Conservation (phyloP, 495 filamentous ascomycete species). For the Umbilicaria muhlenbergii region DNA sequence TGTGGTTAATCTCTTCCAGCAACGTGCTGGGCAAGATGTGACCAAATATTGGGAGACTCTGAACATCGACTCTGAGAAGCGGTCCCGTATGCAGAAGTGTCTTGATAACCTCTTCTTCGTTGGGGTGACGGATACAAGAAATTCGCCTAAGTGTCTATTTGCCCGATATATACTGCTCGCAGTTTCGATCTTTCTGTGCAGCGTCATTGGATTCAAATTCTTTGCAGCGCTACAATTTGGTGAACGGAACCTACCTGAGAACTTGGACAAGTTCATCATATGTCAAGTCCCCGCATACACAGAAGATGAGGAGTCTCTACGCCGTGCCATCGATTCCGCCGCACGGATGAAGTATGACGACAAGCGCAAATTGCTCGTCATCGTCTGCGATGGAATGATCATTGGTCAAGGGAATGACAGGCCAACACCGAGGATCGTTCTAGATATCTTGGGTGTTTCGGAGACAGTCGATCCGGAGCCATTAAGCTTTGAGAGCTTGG, state of each 20-base stretch:
- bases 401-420: slow-evolving; percentile 93
- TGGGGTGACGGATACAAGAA: slow-evolving; percentile 81
- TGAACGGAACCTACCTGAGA: slow-evolving; percentile 79
- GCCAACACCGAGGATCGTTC: slow-evolving; percentile 90
- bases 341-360: slow-evolving; percentile 94
- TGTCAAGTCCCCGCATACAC: slow-evolving; percentile 97
- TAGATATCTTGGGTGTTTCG: slow-evolving; percentile 93
- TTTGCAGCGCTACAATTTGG: slow-evolving; percentile 89
- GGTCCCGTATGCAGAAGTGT: slow-evolving; percentile 61
- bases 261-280: slow-evolving; percentile 96
- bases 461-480: slow-evolving; percentile 93
- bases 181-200: slow-evolving; percentile 67
- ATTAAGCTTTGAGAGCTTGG: slow-evolving; percentile 80
- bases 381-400: slow-evolving; percentile 92
- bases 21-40: slow-evolving; percentile 61
- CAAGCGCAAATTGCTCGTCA: slow-evolving; percentile 86
- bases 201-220: slow-evolving; percentile 90
- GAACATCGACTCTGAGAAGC: slow-evolving; percentile 32
- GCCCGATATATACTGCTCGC: slow-evolving; percentile 82
- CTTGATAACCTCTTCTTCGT: slow-evolving; percentile 93
- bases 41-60: slow-evolving; percentile 70
- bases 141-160: slow-evolving; percentile 73
- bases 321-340: slow-evolving; percentile 85
- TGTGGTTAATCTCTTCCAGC: slow-evolving; percentile 63
- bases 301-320: slow-evolving; percentile 85